Evolutionary conservation across 768 basidiomycete genomes (phyloP).

Genomic region (Boletus reticuloceps): DNA sequence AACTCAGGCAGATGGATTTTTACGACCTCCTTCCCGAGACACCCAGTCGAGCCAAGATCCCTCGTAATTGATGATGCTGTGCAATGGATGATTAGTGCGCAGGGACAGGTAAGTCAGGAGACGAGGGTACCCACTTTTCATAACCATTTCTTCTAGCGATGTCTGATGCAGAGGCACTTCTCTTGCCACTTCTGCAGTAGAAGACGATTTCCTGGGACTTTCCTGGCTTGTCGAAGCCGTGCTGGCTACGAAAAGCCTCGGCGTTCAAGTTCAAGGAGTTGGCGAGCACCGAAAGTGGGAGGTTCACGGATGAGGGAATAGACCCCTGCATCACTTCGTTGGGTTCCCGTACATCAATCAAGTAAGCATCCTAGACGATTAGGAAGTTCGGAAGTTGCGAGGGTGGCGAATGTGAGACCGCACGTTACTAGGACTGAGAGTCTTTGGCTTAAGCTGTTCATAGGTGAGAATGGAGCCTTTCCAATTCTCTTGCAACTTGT

Average conservation of each 20-base stretch:
- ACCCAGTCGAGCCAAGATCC: conserved; percentile 92
- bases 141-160: conserved; percentile 80
- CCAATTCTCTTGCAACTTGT: conserved; percentile 67
- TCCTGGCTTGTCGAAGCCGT: conserved; percentile 74
- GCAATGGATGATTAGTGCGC: not conserved
- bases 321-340: conserved; percentile 89
- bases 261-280: conserved; percentile 57
- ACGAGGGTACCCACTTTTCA: conserved; percentile 54
- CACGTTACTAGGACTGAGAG: conserved; percentile 71
- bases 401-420: not conserved
- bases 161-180: conserved; percentile 80
- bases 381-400: conserved; percentile 6
- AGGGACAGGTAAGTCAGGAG: not conserved
- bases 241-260: conserved; percentile 57
- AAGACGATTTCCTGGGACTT: conserved; percentile 76
- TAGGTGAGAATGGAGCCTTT: conserved; percentile 69
- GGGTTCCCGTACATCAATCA: conserved; percentile 92
- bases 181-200: conserved; percentile 87
- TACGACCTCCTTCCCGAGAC: conserved; percentile 45
- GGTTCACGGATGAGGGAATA: conserved; percentile 88
- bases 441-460: conserved; percentile 77
- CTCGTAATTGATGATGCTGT: conserved; percentile 69
- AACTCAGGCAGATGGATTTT: conserved; percentile 17
- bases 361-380: conserved; percentile 54
- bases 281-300: conserved; percentile 79